Evolutionary conservation across 768 basidiomycete genomes (phyloP), one percentile per base, ranked within the genome.

Genomic region (Suillus subaureus): DNA sequence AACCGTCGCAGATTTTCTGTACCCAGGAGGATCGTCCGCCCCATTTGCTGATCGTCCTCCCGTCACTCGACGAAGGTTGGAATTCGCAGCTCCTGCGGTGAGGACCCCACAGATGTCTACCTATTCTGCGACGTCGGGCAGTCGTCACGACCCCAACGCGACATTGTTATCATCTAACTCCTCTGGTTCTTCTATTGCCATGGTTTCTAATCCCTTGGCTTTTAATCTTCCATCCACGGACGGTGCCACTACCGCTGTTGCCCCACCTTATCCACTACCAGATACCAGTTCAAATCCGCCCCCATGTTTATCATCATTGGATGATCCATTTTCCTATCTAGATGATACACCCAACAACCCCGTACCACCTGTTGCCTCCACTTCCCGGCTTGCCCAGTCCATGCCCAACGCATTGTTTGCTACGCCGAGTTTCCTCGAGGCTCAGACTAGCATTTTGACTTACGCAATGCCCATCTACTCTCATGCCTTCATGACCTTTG

Each of bases 401-500:
- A 61, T 75, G 23, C 72, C 78, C 6, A 70, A 71, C 64, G 76
- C 77, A 6, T 76, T 78, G 74, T 75, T 82, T 42, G 73, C 76
- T 23, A 75, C 72, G 1, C 73, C 75, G 7, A 68, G 70, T 39
- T 74, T 81, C 33, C 78, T 75, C 61, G 67, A 68, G 69, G 82
- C 70, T 66, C 77, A 57, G 67, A 73, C 80, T 51, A 78, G 79
- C 45, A 75, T 85, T 66, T 79, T 82, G 16, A 79, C 82, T 2
- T 84, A 85, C 26, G 82, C 84, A 6, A 83, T 83, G 60, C 87
- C 92, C 35, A 80, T 89, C 40, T 81, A 93, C 73, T 77, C 88
- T 3, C 86, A 91, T 62, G 91, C 90, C 42, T 95, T 87, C 73
- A 89, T 96, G 12, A 92, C 94, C 1, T 93, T 96, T 70, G 94